These are phyloP conservation scores for Echites panduratus DNA, from an alignment of 257 asterid genomes.

Conservation along the genomic window DNA sequence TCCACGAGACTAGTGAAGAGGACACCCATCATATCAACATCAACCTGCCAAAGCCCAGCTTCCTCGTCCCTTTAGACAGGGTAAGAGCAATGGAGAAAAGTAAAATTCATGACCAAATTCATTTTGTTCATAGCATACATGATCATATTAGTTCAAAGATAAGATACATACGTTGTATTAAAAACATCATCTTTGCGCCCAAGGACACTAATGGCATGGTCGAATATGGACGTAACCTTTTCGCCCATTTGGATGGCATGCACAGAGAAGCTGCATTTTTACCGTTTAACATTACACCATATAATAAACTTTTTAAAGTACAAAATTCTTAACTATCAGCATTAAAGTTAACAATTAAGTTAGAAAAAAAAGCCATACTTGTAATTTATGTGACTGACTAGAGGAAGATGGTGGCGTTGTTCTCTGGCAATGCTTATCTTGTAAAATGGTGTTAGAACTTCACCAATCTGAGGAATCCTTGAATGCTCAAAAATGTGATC, in stretches of 20 bases:
- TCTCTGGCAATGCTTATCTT: constrained; percentile 70
- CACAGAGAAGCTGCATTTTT: constrained; percentile 71
- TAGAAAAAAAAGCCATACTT: constrained; percentile 45
- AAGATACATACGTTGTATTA: constrained; percentile 42
- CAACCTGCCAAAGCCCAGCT: constrained; percentile 85
- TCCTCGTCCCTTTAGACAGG: constrained; percentile 53
- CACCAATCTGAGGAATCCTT: constrained; percentile 88
- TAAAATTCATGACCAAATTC: constrained; percentile 14
- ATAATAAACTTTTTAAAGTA: background rate
- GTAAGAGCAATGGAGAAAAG: constrained; percentile 16
- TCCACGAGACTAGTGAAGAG: constrained; percentile 83
- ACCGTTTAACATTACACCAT: constrained; percentile 15
- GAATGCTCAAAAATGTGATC: constrained; percentile 96
- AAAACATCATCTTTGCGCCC: constrained; percentile 75
- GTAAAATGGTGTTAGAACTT: constrained; percentile 86
- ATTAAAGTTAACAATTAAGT: constrained; percentile 3
- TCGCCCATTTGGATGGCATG: constrained; percentile 97
- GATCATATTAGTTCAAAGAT: constrained; percentile 7
- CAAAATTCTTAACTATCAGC: background rate
- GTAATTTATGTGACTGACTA: constrained; percentile 79
- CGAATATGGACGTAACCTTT: constrained; percentile 82
- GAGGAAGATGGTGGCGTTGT: constrained; percentile 80
- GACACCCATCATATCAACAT: constrained; percentile 81
- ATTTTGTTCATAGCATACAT: constrained; percentile 5
- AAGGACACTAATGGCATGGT: constrained; percentile 77